Evolutionary conservation across 495 filamentous ascomycete species (phyloP), one percentile per base, ranked within the genome.

Genomic region (Sordaria brevicollis): DNA sequence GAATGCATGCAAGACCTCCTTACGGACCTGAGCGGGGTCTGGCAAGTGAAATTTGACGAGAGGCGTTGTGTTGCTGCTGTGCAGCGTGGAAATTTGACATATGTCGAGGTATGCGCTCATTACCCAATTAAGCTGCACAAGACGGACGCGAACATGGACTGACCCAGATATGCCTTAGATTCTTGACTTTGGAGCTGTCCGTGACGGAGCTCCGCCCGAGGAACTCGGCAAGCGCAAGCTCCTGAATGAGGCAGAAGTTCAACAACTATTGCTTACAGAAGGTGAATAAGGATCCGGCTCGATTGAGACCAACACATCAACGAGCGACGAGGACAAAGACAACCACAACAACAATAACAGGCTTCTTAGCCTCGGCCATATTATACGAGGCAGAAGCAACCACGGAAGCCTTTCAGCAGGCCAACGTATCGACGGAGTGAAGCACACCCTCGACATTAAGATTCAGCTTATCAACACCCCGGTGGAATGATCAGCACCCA

Each of bases 41-140:
- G 95, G 95, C 95, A 99, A 81, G 95, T 99, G 75, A 93, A 93
- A 76, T 99, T 99, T 80, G 93, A 99, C 78, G 92, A 96, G 77
- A 86, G 95, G 70, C 85, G 93, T 79, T 99, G 95, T 79, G 95
- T 99, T 57, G 95, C 95, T 66, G 95, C 95, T 35, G 95, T 99
- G 71, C 96, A 99, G 83, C 86, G 95, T 54, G 92, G 96, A 67
- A 89, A 89, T 72, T 76, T 96, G 74, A 98, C 96, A 5, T 98
- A 97, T 76, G 93, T 99, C 65, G 95, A 99, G 88, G 95, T 98
- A 78, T 84, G 90, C 80, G 68, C 65, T 35, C 66, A 29, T 17
- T 17, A 25, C 17, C 34, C 33, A 67, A 37, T 34, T 31, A n/a
- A 57, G 72, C 31, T 4, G 11, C 49, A 62, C 33, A 31, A 57